These are phyloP conservation scores for Choricystis sp. DNA, from an alignment of 139 green algal species.

Conservation along the genomic window DNA sequence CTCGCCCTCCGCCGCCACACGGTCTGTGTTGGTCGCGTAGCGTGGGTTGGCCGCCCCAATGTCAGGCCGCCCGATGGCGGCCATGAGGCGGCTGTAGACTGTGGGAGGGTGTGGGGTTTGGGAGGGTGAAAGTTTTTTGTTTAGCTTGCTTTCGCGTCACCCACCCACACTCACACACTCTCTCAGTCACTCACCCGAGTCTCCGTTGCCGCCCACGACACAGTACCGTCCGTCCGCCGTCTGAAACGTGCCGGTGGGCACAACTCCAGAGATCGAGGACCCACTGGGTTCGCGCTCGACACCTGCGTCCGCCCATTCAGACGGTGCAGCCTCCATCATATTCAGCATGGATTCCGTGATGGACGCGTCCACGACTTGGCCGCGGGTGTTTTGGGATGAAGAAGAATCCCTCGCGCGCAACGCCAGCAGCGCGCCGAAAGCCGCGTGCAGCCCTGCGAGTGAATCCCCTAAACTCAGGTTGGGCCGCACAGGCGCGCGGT, in stretches of 20 bases:
- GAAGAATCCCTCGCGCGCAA: conserved; percentile 32
- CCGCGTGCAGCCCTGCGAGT: conserved; percentile 49
- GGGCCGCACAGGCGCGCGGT: conserved; percentile 45
- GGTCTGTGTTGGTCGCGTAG: conserved; percentile 38
- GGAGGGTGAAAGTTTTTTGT: not conserved
- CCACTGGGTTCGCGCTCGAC: conserved; percentile 33
- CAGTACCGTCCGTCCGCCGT: conserved; percentile 35
- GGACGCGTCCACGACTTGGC: conserved; percentile 55
- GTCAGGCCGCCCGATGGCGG: conserved; percentile 45
- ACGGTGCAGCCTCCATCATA: conserved; percentile 57
- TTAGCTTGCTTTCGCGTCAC: not conserved
- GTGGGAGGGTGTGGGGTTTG: not conserved
- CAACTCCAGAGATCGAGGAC: conserved; percentile 55
- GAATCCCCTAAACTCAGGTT: conserved; percentile 54
- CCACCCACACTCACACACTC: not conserved
- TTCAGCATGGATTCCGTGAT: conserved; percentile 63
- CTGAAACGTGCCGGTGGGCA: conserved; percentile 46
- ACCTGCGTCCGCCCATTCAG: conserved; percentile 28
- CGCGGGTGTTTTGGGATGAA: not conserved
- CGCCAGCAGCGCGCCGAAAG: conserved; percentile 59
- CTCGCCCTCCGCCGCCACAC: conserved; percentile 21
- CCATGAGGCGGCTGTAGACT: conserved; percentile 61
- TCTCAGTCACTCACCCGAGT: conserved; percentile 13
- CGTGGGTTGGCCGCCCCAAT: conserved; percentile 39
- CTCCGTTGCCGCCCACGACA: conserved; percentile 56